Evolutionary conservation across 768 basidiomycete species (phyloP).

Genomic region (Ramaria sp.): DNA sequence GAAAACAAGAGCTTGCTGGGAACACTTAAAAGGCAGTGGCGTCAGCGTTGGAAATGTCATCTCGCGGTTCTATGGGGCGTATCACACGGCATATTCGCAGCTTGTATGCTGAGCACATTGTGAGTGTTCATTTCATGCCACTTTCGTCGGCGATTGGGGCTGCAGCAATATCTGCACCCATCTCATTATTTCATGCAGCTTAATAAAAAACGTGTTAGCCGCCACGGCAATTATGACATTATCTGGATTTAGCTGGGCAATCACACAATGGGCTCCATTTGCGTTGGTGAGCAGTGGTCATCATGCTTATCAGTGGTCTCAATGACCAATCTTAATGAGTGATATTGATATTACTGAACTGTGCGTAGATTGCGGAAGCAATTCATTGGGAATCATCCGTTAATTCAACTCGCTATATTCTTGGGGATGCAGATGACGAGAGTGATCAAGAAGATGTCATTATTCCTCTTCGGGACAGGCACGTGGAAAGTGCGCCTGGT

Average conservation of each 20-base stretch:
- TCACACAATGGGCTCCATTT: slow-evolving; percentile 90
- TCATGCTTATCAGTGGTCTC: background rate
- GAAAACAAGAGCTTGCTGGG: slow-evolving; percentile 5
- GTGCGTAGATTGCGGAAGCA: slow-evolving; percentile 14
- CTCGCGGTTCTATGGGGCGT: slow-evolving; percentile 69
- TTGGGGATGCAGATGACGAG: slow-evolving; percentile 5
- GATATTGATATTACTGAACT: background rate
- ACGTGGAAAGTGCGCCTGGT: slow-evolving; percentile 16
- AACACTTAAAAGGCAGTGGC: background rate
- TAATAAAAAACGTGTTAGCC: slow-evolving; percentile 56
- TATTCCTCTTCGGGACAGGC: slow-evolving; percentile 31
- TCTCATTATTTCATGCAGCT: slow-evolving; percentile 34
- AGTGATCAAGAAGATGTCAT: slow-evolving; percentile 14
- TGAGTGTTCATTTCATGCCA: slow-evolving; percentile 31
- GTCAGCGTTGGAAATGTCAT: slow-evolving; percentile 19
- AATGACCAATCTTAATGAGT: background rate
- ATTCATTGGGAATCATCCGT: slow-evolving; percentile 4
- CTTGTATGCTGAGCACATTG: slow-evolving; percentile 77
- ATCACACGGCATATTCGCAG: slow-evolving; percentile 62
- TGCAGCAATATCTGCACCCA: background rate
- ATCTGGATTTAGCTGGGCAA: slow-evolving; percentile 88
- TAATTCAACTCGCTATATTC: background rate
- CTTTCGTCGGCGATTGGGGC: background rate
- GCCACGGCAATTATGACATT: slow-evolving; percentile 68
- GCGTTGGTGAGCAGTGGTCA: slow-evolving; percentile 54